Evolutionary conservation across 441 rosid genomes (phyloP).

Genomic region (Sinapis alba): DNA sequence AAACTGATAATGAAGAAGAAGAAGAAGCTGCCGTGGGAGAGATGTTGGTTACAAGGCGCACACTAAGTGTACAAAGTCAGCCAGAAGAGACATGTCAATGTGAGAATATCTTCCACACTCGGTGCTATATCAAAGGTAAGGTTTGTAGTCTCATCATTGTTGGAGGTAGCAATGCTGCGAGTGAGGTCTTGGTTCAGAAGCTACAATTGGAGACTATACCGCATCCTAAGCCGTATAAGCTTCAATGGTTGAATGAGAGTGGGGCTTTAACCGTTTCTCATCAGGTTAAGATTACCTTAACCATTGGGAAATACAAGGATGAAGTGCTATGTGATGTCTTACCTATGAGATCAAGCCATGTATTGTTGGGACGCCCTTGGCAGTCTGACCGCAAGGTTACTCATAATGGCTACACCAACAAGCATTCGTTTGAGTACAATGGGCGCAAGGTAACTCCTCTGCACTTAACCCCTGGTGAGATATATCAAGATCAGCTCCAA

Average conservation of each 20-base stretch:
- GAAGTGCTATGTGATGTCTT: neutral
- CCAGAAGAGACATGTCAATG: neutral
- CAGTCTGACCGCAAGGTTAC: neutral
- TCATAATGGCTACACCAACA: neutral
- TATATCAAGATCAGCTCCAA: neutral
- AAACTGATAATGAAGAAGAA: neutral
- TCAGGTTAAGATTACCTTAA: neutral
- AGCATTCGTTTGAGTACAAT: neutral
- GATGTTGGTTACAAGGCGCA: neutral
- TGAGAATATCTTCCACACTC: neutral
- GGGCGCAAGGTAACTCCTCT: neutral
- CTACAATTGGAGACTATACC: neutral
- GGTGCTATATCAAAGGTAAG: neutral
- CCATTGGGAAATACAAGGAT: neutral
- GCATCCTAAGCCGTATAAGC: neutral
- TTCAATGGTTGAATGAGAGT: neutral
- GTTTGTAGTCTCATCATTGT: neutral
- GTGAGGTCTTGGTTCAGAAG: neutral
- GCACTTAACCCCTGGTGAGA: neutral
- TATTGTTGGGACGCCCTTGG: neutral
- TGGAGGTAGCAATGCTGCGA: neutral
- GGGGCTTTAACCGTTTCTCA: neutral
- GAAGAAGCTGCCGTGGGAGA: neutral
- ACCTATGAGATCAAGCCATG: neutral
- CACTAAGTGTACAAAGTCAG: neutral